Evolutionary conservation across 148 eudicot genomes (phyloP).

Genomic region (Rhododendron kiyosumense): DNA sequence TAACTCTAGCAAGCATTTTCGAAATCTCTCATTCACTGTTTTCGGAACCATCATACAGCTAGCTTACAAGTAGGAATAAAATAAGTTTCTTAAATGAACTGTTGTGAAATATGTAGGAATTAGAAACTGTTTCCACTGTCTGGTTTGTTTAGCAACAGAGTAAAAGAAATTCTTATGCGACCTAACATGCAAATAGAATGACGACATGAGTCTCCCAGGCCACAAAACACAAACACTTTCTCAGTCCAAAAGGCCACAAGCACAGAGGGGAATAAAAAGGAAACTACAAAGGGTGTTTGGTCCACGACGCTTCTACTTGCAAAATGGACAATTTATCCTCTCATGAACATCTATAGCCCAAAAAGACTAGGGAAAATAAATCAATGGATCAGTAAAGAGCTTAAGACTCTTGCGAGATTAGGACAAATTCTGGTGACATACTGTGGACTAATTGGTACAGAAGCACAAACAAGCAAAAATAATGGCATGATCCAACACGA

Average conservation of each 20-base stretch:
- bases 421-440: not conserved
- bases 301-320: not conserved
- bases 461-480: not conserved
- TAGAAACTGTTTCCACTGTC: not conserved
- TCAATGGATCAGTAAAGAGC: not conserved
- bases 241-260: not conserved
- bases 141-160: not conserved
- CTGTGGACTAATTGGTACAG: not conserved
- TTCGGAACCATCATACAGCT: constrained; percentile 51
- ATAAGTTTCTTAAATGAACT: not conserved
- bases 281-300: not conserved
- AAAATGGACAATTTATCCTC: not conserved
- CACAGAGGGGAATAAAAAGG: not conserved
- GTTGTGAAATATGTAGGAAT: not conserved
- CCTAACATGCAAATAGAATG: no score
- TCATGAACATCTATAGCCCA: not conserved
- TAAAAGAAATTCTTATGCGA: not conserved
- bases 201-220: not conserved
- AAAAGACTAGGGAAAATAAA: not conserved
- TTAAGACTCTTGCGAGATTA: not conserved
- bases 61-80: not conserved
- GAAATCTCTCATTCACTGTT: constrained; percentile 76
- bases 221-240: not conserved
- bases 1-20: constrained; percentile 92
- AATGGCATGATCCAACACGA: not conserved